A percentile compares a stretch with the other conserved stretches of the same genome.
Evolutionary conservation across 2,329 filamentous ascomycete genomes (phyloP).

Genomic region (Colletotrichum eremochloae): DNA sequence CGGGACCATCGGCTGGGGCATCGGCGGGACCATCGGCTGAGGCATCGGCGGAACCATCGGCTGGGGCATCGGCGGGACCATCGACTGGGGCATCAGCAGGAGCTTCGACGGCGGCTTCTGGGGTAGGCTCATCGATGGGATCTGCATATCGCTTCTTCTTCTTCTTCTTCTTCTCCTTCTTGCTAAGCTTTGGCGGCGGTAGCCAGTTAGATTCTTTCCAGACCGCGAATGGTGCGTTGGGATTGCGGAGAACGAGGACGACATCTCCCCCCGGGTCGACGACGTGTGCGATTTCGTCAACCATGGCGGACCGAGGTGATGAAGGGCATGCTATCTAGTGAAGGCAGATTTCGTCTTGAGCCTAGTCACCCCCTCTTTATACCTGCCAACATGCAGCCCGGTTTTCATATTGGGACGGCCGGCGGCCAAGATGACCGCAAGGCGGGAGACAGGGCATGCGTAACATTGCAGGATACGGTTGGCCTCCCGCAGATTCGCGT

Average conservation of each 20-base stretch:
- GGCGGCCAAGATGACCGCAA: not conserved
- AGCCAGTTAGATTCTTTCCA: not conserved
- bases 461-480: not conserved
- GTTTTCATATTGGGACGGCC: not conserved
- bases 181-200: no score
- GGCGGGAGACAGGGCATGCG: not conserved
- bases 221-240: constrained; percentile 1
- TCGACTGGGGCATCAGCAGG: no score
- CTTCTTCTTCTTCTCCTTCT: no score
- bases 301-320: not conserved
- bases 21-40: no score
- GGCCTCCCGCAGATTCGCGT: not conserved
- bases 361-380: not conserved
- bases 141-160: no score
- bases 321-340: not conserved
- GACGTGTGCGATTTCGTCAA: not conserved
- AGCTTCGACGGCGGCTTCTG: no score
- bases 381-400: not conserved
- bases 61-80: no score
- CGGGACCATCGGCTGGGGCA: no score
- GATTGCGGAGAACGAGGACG: constrained; percentile 1
- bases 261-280: constrained; percentile 11
- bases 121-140: no score
- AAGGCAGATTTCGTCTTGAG: not conserved
- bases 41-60: no score